Evolutionary conservation across 768 basidiomycete genomes (phyloP), one percentile per base, ranked within the genome.

Genomic region (Leucogyrophana mollusca): DNA sequence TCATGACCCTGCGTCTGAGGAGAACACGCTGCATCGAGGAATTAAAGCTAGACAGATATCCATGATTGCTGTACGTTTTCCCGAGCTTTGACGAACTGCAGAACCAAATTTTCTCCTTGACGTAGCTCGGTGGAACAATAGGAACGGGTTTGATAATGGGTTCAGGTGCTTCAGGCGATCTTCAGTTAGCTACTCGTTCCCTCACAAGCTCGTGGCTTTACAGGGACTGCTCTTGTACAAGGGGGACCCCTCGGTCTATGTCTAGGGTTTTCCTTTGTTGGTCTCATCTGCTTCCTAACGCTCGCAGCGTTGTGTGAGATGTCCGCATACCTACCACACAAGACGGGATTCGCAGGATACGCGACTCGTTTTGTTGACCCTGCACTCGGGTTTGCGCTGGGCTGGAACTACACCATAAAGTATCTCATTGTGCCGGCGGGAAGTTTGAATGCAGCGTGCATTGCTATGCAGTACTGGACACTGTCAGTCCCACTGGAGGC

Each of bases 311-410:
- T 69, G 11, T 68, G 66, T 18, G 68, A 69, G 54, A 69, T 69
- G 65, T 44, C 60, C 34, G 58, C 67, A 17, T 70, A 71, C 51
- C 58, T 79, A 33, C 80, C 80, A 9, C 79, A 82, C 63, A 83
- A 83, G 59, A 79, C 77, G 50, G 83, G 82, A 4, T 73, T 73
- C 52, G 56, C 69, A 24, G 83, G 82, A 4, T 84, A 84, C 53
- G 81, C 81, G 0, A 78, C 82, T 2, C 78, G 84, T 42, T 86
- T 84, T 55, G 79, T 79, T 33, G 84, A 85, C 57, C 83, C 83
- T 30, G 81, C 84, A 21, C 71, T 85, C 27, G 83, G 84, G 21
- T 86, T 85, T 59, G 83, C 80, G 10, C 52, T 54, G 43, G 46
- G 43, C 62, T 84, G 14, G 83, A 84, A 83, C 61, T 84, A 85